Conservation (phyloP, 2,329 filamentous ascomycete species). For the Cordyceps farinosa region DNA sequence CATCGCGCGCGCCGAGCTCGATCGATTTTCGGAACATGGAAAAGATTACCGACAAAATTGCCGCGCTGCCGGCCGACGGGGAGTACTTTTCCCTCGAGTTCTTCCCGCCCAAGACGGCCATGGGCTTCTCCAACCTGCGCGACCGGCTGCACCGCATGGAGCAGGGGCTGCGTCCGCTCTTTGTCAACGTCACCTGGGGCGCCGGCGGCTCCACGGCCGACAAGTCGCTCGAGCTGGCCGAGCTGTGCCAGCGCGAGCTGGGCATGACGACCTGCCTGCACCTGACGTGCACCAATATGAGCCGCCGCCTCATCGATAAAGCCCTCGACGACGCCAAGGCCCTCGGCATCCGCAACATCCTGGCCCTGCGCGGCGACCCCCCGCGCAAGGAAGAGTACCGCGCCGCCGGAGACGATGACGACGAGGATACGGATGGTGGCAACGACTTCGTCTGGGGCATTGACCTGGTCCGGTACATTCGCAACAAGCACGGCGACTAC, state of each 20-base stretch:
- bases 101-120: constrained; percentile 95
- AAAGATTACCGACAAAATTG: constrained; percentile 94
- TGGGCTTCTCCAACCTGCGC: constrained; percentile 92
- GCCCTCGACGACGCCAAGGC: constrained; percentile 87
- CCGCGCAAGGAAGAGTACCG: constrained; percentile 86
- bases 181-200: constrained; percentile 97
- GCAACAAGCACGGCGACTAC: constrained; percentile 81
- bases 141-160: constrained; percentile 94
- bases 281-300: constrained; percentile 98
- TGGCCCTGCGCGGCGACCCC: constrained; percentile 87
- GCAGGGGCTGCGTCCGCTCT: constrained; percentile 81
- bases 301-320: constrained; percentile 76
- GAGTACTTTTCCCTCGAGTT: constrained; percentile 97
- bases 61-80: constrained; percentile 74
- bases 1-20: background rate
- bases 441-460: constrained; percentile 84
- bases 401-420: constrained; percentile 52
- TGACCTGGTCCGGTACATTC: constrained; percentile 87
- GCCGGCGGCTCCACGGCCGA: constrained; percentile 87
- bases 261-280: constrained; percentile 93
- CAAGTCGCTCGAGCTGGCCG: constrained; percentile 90
- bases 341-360: constrained; percentile 87
- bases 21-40: constrained; percentile 51
- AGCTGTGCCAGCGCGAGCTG: constrained; percentile 89
- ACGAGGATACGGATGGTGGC: constrained; percentile 60